Evolutionary conservation across 1,284 basidiomycete genomes (phyloP), one percentile per base, ranked within the genome.

Genomic region (Fomitopsis betulina): DNA sequence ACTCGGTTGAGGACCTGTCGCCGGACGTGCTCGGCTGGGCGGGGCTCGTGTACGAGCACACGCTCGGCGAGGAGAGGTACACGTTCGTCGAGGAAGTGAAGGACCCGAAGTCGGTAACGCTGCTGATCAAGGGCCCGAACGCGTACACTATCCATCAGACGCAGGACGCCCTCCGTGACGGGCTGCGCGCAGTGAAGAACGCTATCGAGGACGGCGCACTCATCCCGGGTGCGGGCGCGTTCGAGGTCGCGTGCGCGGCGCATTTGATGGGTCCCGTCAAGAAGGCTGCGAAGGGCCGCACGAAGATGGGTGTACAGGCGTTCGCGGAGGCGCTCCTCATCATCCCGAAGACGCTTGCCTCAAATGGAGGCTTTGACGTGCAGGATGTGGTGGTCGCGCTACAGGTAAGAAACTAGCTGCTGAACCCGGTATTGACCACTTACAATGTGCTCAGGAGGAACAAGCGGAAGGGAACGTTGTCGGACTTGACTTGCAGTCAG

Each of bases 61-160:
- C 96, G 9, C 84, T 99, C 27, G 96, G 97, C 64, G 97, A 99
- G 76, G 97, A 99, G 72, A 99, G 99, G 73, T 99, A 85, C 76
- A 99, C 97, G 0, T 99, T 99, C 73, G 83, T 99, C 52, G 97
- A 99, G 75, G 94, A 99, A 63, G 95, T 97, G 72, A 93, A 91
- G 75, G 87, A 91, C 60, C 96, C 97, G n/a, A 96, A 94, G 82
- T 92, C 88, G 61, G 97, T 98, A 39, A 99, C 97, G 7, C 82
- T 99, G 58, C 82, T 99, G 61, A 93, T 99, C 80, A 98, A 98
- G 76, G 96, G 94, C n/a, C 97, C 96, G 58, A 99, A 99, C 75
- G 82, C 89, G 7, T 94, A 99, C 78, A 99, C 96, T 53, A 98
- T 91, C 67, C 86, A 91, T 65, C 97, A 98, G 77, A 96, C 98